A percentile compares a stretch with the other conserved stretches of the same genome.
Conservation (phyloP, 208 protist species). For the Porcisia hertigi region DNA sequence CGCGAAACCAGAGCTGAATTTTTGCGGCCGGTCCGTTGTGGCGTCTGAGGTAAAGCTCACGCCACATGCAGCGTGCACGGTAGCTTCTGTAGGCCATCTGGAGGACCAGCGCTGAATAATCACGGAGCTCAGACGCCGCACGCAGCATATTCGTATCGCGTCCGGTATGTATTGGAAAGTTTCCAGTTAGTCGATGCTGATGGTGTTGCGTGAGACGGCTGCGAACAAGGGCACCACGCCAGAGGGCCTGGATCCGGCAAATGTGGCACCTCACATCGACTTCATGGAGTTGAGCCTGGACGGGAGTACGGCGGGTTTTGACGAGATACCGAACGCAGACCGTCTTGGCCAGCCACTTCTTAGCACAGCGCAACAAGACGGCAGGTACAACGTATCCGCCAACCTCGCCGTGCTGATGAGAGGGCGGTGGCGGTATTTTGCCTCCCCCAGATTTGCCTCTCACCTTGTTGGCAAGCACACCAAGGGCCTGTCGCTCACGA, state of each 20-base stretch:
- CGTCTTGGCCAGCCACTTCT: conserved; percentile 53
- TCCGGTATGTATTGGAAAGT: too few species aligned
- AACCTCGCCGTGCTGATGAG: conserved; percentile 17
- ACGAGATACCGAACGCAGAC: conserved; percentile 46
- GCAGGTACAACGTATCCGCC: conserved; percentile 20
- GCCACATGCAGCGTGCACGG: conserved; percentile 24
- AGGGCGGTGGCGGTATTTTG: not conserved
- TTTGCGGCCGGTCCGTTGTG: conserved; percentile 26
- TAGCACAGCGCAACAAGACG: conserved; percentile 39
- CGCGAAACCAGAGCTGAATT: conserved; percentile 66
- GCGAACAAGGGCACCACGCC: conserved; percentile 27
- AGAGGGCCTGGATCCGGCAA: conserved; percentile 38
- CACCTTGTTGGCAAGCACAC: not conserved
- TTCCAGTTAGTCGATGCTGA: not conserved
- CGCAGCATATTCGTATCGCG: not conserved
- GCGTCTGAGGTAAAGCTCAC: conserved; percentile 9
- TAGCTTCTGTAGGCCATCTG: conserved; percentile 46
- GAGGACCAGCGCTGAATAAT: conserved; percentile 71
- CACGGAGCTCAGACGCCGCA: conserved; percentile 33
- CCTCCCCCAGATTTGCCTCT: not conserved
- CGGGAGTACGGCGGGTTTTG: not conserved
- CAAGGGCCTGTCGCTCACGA: conserved; percentile 14
- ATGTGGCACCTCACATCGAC: conserved; percentile 23
- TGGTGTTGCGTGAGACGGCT: not conserved
- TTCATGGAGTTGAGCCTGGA: conserved; percentile 27